Base-by-base conservation (phyloP, 1,284 basidiomycete species). In the Melanopsichium pennsylvanicum region DNA sequence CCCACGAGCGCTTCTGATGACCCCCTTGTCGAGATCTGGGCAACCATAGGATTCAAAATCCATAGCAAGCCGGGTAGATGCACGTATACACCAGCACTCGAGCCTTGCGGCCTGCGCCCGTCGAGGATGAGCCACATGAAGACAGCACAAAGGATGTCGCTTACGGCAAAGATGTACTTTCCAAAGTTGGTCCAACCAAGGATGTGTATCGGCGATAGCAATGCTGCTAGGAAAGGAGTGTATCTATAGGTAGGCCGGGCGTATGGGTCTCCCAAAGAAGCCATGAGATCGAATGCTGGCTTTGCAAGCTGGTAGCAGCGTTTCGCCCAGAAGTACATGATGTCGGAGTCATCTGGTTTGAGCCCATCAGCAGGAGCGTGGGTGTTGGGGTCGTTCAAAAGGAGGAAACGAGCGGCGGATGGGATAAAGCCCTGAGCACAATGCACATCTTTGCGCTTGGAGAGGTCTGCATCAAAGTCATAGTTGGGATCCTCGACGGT, bases 21-120 rank as follows among this genome's bases (percentile, higher is more conserved):
- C 2, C 95, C 96, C 9, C 95, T 88, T 0, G 95, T 98, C 0
- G 93, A 94, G 72, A 99, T 97, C 69, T 93, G 91, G 75, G 96
- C 91, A 1, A 95, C 90, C 74, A 99, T 86, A 0, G 95, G 95
- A 81, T 95, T 97, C 59, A 97, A 85, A 2, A 97, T 88, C 86
- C 86, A 87, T 69, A 96, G 86, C 4, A 88, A 75, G 1, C 88
- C 82, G 9, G 82, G 78, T 5, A 76, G 55, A 26, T 73, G 73
- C 15, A 64, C 72, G 16, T 64, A 61, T 31, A 52, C 19, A 11
- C 71, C 68, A 4, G 51, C 42, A 12, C 38, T 16, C 12, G 60
- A 47, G 0, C 51, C 71, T 29, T 69, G 60, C 11, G 60, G 58
- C 9, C 60, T 36, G 12, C 70, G 44, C 13, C 56, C 71, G 58